These are phyloP conservation scores for Acacia acuminata DNA, from an alignment of 306 rosid genomes.

Conservation along the genomic window DNA sequence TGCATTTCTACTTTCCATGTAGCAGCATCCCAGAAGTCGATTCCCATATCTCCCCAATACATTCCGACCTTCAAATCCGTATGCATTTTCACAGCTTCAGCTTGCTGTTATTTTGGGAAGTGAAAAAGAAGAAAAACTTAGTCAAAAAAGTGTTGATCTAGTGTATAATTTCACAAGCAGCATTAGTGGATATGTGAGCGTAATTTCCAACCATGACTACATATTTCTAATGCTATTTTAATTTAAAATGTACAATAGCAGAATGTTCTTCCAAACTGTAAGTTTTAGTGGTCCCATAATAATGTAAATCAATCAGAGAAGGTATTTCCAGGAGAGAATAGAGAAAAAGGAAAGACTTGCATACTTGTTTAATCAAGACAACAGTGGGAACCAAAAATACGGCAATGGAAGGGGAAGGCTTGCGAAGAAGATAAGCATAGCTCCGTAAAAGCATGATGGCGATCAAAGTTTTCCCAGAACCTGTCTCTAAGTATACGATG, in stretches of 20 bases:
- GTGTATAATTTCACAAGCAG: neutral
- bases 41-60: conserved; percentile 81
- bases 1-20: conserved; percentile 57
- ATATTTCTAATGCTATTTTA: neutral
- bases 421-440: conserved; percentile 63
- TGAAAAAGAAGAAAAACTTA: neutral
- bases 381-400: conserved; percentile 87
- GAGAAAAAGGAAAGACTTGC: neutral
- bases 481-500: conserved; percentile 79
- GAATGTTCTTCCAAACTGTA: neutral
- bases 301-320: neutral
- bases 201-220: neutral
- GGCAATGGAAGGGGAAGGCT: conserved; percentile 64
- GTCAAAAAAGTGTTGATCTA: neutral
- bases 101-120: conserved; percentile 64
- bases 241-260: neutral
- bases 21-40: conserved; percentile 64
- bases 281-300: neutral
- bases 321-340: neutral
- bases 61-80: conserved; percentile 72
- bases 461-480: conserved; percentile 90
- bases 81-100: conserved; percentile 58
- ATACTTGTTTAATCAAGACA: conserved; percentile 78
- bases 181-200: neutral
- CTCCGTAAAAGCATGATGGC: conserved; percentile 87